These are phyloP conservation scores for Ophiostoma australiae DNA, from an alignment of 2,329 filamentous ascomycete genomes.

Conservation along the genomic window DNA sequence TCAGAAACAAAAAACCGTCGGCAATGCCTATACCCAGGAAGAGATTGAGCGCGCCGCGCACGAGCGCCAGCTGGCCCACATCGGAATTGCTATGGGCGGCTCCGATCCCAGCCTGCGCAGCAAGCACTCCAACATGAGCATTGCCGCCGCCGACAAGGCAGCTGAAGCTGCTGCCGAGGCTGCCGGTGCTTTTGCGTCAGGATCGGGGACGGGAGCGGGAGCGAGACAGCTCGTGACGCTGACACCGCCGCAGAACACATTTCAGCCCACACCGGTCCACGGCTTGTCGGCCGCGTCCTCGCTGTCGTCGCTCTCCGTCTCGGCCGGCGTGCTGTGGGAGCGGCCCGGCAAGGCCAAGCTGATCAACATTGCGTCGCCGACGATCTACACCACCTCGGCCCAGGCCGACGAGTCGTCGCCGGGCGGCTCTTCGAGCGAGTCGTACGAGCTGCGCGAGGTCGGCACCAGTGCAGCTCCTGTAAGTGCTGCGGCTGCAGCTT, in stretches of 20 bases:
- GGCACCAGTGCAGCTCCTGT: slow-evolving; percentile 19
- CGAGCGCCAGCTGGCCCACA: slow-evolving; percentile 31
- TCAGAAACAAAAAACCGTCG: neutral
- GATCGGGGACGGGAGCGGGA: neutral
- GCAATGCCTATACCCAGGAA: slow-evolving; percentile 23
- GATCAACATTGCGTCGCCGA: slow-evolving; percentile 5
- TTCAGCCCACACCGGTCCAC: neutral
- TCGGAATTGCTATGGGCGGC: slow-evolving; percentile 44
- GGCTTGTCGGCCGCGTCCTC: slow-evolving; percentile 15
- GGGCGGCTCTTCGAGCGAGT: slow-evolving; percentile 34
- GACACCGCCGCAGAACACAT: neutral
- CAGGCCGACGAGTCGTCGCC: slow-evolving; percentile 9
- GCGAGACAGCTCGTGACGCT: neutral
- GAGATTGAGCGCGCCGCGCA: slow-evolving; percentile 31
- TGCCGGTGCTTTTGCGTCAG: neutral
- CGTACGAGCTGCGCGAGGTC: slow-evolving; percentile 47
- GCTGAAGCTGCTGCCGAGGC: neutral
- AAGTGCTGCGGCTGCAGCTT: neutral
- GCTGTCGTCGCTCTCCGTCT: slow-evolving; percentile 18
- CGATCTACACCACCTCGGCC: neutral
- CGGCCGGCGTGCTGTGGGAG: slow-evolving; percentile 22
- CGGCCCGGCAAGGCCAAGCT: slow-evolving; percentile 39
- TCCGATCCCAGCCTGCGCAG: slow-evolving; percentile 35
- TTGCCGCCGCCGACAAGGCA: slow-evolving; percentile 27
- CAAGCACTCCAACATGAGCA: slow-evolving; percentile 30